Conservation (phyloP, 2,329 filamentous ascomycete species). For the Exophiala viscosa region DNA sequence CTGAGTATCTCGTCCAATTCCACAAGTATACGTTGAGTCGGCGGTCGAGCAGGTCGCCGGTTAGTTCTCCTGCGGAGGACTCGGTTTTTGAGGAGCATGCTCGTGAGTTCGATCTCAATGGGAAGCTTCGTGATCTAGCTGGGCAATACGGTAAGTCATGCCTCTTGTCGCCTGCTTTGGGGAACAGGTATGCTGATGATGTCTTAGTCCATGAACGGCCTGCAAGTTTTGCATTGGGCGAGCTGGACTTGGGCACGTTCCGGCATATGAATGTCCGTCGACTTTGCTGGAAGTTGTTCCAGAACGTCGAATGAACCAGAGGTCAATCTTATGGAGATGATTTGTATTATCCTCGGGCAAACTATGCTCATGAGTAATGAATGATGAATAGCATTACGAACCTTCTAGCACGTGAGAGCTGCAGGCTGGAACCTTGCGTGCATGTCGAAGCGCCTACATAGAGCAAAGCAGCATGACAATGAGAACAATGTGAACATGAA, state of each 20-base stretch:
- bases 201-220: constrained; percentile 5
- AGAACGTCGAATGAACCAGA: background rate
- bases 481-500: too few species aligned
- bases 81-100: constrained; percentile 15
- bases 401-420: too few species aligned
- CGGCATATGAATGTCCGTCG: constrained; percentile 15
- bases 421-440: too few species aligned
- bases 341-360: too few species aligned
- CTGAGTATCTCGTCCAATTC: constrained; percentile 19
- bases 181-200: background rate
- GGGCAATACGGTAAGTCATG: constrained; percentile 15
- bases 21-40: constrained; percentile 23
- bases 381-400: too few species aligned
- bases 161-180: background rate
- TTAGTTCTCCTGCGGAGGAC: background rate
- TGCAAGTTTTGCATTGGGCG: constrained; percentile 3
- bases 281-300: constrained; percentile 17
- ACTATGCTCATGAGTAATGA: too few species aligned
- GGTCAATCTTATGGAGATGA: too few species aligned
- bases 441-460: too few species aligned
- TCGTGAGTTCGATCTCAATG: constrained; percentile 11
- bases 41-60: background rate
- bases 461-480: too few species aligned
- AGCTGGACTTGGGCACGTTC: constrained; percentile 8
- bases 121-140: constrained; percentile 4